Conservation (phyloP, 345 rosid species). For the Eucalyptus rudis region DNA sequence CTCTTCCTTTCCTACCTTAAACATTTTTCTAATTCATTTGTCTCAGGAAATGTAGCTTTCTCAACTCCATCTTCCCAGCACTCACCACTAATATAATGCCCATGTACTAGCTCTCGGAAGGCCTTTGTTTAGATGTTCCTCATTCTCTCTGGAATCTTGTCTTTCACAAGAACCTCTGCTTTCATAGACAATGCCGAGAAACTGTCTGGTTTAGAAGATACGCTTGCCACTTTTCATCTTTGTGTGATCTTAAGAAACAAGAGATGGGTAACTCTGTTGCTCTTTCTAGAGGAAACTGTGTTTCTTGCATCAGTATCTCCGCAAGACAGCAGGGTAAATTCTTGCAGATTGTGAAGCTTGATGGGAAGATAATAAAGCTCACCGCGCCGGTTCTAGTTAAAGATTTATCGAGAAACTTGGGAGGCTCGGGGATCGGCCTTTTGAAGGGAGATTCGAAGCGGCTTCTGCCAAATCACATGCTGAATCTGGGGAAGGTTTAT, state of each 20-base stretch:
- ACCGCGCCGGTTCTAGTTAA: constrained; percentile 8
- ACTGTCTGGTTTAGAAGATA: background rate
- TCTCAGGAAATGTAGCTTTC: background rate
- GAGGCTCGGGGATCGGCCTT: constrained; percentile 7
- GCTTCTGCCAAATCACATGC: constrained; percentile 4
- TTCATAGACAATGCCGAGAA: background rate
- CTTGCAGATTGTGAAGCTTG: constrained; percentile 18
- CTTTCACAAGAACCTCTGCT: background rate
- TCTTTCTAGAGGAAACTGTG: background rate
- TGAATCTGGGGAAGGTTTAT: constrained; percentile 13
- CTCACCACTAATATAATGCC: background rate
- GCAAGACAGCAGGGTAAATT: background rate
- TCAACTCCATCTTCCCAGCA: background rate
- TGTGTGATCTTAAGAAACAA: background rate
- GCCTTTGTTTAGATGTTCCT: background rate
- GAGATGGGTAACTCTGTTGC: constrained; percentile 7
- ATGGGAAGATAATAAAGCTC: constrained; percentile 10
- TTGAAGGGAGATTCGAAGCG: background rate
- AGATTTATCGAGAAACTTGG: background rate
- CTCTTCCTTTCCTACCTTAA: background rate
- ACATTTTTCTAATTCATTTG: background rate
- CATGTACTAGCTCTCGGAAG: background rate
- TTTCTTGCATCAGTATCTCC: background rate
- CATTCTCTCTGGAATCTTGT: background rate
- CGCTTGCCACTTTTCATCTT: background rate